Conservation (phyloP, 2,329 filamentous ascomycete species). For the Pseudocercospora musae region DNA sequence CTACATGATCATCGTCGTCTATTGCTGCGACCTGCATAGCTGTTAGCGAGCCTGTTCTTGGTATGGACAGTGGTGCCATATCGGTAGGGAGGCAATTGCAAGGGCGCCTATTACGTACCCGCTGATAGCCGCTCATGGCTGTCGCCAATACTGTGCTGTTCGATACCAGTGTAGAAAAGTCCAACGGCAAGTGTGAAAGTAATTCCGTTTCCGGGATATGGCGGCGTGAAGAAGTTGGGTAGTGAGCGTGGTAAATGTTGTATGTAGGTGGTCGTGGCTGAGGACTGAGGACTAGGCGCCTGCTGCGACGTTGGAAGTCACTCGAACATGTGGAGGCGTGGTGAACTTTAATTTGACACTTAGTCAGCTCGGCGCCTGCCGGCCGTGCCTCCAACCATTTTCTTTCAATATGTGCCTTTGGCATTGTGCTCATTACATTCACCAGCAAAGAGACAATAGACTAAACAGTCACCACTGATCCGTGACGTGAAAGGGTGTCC, state of each 20-base stretch:
- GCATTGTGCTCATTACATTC: neutral
- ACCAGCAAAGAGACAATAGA: neutral
- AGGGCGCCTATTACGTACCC: constrained; percentile 38
- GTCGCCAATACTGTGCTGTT: constrained; percentile 9
- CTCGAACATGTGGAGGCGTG: neutral
- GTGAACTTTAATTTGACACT: neutral
- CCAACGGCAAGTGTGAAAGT: neutral
- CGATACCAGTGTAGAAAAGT: neutral
- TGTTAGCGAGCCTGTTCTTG: neutral
- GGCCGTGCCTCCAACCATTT: neutral
- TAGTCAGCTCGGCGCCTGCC: neutral
- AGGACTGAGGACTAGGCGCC: neutral
- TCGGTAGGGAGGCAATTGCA: constrained; percentile 13
- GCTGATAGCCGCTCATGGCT: constrained; percentile 49
- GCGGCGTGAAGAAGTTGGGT: neutral
- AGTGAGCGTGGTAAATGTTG: neutral
- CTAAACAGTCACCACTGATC: neutral
- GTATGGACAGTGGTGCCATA: constrained; percentile 2
- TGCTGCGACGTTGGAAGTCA: neutral
- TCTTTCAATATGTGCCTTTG: neutral
- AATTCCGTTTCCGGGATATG: neutral
- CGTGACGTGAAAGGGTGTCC: neutral
- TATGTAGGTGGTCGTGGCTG: neutral
- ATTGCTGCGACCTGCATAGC: constrained; percentile 38
- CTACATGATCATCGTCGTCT: constrained; percentile 41